Percentiles rank a stretch among this genome's conserved stretches.
Evolutionary conservation across 2,329 filamentous ascomycete species (phyloP).

Genomic region (Scedosporium aurantiacum): DNA sequence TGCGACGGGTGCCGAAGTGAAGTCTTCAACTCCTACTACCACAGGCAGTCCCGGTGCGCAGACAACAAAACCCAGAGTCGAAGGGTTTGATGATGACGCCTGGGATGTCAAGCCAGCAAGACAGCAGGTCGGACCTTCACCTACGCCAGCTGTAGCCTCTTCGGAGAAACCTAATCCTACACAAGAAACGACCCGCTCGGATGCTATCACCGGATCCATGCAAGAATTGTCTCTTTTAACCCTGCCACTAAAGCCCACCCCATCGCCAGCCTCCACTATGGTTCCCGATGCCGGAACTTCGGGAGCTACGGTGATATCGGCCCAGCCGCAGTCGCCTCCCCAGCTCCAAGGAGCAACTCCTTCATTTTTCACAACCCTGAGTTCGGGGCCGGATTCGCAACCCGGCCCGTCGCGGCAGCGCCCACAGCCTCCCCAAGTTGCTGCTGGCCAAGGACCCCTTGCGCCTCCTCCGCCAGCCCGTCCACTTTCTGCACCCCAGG

Average conservation of each 20-base stretch:
- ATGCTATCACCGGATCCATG: constrained; percentile 49
- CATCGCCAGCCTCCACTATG: constrained; percentile 17
- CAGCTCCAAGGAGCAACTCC: constrained; percentile 45
- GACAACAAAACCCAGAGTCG: constrained; percentile 18
- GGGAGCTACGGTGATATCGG: constrained; percentile 9
- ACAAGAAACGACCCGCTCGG: neutral
- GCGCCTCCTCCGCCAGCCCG: constrained; percentile 68
- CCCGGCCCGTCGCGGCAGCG: constrained; percentile 45
- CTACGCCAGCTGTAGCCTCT: neutral
- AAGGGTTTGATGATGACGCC: constrained; percentile 88
- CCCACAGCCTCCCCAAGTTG: constrained; percentile 56
- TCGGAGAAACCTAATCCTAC: constrained; percentile 45
- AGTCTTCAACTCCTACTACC: constrained; percentile 12
- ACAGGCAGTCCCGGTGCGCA: constrained; percentile 13
- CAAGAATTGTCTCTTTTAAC: constrained; percentile 44
- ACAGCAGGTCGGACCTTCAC: constrained; percentile 39
- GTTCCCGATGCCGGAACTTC: neutral
- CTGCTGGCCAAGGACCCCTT: constrained; percentile 49
- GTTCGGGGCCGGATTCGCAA: neutral
- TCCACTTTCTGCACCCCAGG: constrained; percentile 78
- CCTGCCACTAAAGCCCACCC: constrained; percentile 39
- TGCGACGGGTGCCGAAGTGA: constrained; percentile 9
- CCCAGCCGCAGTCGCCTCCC: constrained; percentile 19
- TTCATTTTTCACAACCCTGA: constrained; percentile 41
- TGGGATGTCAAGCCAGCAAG: constrained; percentile 57